These are phyloP conservation scores for Sideroxylon spinosum DNA, from an alignment of 179 eudicot genomes.

Conservation along the genomic window DNA sequence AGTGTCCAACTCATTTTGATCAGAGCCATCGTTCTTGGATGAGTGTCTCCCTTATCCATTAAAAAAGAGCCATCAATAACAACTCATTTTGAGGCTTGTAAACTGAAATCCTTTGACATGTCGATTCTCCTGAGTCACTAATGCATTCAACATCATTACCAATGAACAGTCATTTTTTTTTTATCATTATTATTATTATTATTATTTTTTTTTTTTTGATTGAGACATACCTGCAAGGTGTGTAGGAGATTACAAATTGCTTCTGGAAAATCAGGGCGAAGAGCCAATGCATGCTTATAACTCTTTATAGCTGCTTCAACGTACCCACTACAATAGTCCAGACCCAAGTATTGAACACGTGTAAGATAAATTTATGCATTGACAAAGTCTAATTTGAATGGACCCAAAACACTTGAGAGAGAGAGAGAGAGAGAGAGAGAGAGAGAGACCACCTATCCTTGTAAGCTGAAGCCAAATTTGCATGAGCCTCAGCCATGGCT, in stretches of 20 bases:
- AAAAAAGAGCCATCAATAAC: background rate
- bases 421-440: background rate
- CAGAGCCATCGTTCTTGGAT: no score
- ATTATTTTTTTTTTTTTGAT: no score
- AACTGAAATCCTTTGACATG: no score
- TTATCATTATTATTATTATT: no score
- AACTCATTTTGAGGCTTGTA: background rate
- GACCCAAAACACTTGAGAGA: background rate
- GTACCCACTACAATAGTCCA: slow-evolving; percentile 54
- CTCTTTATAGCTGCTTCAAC: slow-evolving; percentile 88
- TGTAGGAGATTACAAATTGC: slow-evolving; percentile 97
- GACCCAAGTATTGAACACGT: background rate
- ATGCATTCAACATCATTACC: background rate
- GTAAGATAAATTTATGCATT: background rate
- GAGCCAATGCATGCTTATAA: slow-evolving; percentile 73
- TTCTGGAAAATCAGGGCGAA: slow-evolving; percentile 94
- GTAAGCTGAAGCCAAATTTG: slow-evolving; percentile 95
- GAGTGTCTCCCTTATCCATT: background rate
- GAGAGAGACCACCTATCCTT: slow-evolving; percentile 66
- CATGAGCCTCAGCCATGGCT: slow-evolving; percentile 97
- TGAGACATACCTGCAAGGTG: slow-evolving; percentile 67
- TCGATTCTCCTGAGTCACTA: no score
- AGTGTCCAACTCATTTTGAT: no score
- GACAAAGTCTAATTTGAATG: background rate
- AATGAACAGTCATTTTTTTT: background rate